Percentiles rank a stretch among this genome's conserved stretches.
These are phyloP conservation scores for Thermoascus crustaceus DNA, from an alignment of 2,329 filamentous ascomycete genomes.

Conservation along the genomic window DNA sequence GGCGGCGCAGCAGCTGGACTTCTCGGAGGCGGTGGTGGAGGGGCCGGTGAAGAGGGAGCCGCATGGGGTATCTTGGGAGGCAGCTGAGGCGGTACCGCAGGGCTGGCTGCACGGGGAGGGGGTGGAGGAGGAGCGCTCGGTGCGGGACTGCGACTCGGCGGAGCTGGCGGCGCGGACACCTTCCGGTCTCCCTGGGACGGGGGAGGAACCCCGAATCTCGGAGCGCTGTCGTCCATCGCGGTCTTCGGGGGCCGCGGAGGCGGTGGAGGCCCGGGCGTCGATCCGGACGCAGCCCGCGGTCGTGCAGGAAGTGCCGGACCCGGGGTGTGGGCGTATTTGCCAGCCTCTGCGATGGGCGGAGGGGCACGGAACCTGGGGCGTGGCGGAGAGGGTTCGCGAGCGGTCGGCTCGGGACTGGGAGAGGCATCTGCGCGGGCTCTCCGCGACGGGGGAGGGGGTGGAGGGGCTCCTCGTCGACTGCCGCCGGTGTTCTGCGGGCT, in stretches of 20 bases:
- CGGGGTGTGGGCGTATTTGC: slow-evolving; percentile 63
- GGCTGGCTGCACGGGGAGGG: slow-evolving; percentile 41
- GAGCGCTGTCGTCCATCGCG: slow-evolving; percentile 56
- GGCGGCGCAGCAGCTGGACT: slow-evolving; percentile 31
- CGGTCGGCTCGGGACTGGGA: slow-evolving; percentile 45
- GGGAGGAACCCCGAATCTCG: slow-evolving; percentile 69
- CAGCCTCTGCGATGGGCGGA: slow-evolving; percentile 80
- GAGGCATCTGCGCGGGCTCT: slow-evolving; percentile 37
- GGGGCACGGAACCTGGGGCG: slow-evolving; percentile 72
- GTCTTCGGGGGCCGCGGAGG: slow-evolving; percentile 63
- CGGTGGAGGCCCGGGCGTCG: slow-evolving; percentile 54
- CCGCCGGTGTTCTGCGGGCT: slow-evolving; percentile 57
- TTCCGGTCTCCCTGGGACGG: slow-evolving; percentile 62
- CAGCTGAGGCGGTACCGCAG: slow-evolving; percentile 42
- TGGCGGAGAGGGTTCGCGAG: slow-evolving; percentile 63
- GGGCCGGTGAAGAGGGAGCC: slow-evolving; percentile 27
- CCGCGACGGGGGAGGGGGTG: slow-evolving; percentile 49
- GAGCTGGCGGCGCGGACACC: slow-evolving; percentile 59
- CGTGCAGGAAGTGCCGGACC: slow-evolving; percentile 40
- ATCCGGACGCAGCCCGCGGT: slow-evolving; percentile 42
- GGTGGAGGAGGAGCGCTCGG: slow-evolving; percentile 58
- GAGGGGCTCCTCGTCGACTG: slow-evolving; percentile 50
- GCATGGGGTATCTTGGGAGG: slow-evolving; percentile 36
- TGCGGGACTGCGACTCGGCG: slow-evolving; percentile 59
- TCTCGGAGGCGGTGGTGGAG: slow-evolving; percentile 48